These are phyloP conservation scores for Globisporangium okanoganense DNA, from an alignment of 352 stramenopile species.

Conservation along the genomic window DNA sequence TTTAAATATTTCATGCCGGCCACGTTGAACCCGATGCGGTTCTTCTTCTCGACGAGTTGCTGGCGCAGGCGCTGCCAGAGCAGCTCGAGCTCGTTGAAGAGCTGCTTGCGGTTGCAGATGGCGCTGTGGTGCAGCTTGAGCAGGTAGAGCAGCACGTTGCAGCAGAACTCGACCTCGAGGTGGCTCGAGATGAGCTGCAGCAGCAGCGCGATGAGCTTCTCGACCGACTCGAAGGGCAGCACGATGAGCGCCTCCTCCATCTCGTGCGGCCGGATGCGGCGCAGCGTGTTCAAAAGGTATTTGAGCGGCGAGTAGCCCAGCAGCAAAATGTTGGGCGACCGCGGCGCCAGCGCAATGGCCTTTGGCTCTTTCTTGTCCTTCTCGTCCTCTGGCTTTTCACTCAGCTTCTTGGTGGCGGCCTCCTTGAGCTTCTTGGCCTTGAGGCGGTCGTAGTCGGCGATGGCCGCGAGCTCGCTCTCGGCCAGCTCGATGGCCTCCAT, in stretches of 20 bases:
- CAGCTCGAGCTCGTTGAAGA: constrained; percentile 78
- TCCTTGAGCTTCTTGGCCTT: constrained; percentile 61
- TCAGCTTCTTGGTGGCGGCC: constrained; percentile 18
- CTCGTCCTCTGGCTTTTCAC: constrained; percentile 5
- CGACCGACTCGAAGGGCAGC: constrained; percentile 95
- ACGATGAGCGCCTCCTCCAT: constrained; percentile 98
- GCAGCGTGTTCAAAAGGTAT: constrained; percentile 94
- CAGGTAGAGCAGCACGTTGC: constrained; percentile 68
- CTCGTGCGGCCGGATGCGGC: constrained; percentile 91
- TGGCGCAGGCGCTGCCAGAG: constrained; percentile 71
- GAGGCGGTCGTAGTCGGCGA: constrained; percentile 64
- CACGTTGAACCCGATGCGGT: constrained; percentile 86
- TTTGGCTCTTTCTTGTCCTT: constrained; percentile 32
- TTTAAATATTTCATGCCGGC: constrained; percentile 87
- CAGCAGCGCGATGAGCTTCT: constrained; percentile 92
- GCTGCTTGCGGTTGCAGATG: constrained; percentile 56
- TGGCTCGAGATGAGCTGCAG: constrained; percentile 85
- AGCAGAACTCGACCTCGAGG: constrained; percentile 93
- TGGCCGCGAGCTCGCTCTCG: constrained; percentile 88
- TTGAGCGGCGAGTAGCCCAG: constrained; percentile 92
- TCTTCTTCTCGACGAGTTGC: constrained; percentile 78
- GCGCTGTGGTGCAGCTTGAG: constrained; percentile 78
- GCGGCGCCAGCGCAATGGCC: constrained; percentile 26
- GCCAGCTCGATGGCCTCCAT: constrained; percentile 95
- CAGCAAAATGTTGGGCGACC: constrained; percentile 91